A percentile compares a stretch with the other conserved stretches of the same genome.
phyloP scores from a whole-genome alignment of 176 grass and related monocot genomes.

The Chrysopogon serrulatus region DNA sequence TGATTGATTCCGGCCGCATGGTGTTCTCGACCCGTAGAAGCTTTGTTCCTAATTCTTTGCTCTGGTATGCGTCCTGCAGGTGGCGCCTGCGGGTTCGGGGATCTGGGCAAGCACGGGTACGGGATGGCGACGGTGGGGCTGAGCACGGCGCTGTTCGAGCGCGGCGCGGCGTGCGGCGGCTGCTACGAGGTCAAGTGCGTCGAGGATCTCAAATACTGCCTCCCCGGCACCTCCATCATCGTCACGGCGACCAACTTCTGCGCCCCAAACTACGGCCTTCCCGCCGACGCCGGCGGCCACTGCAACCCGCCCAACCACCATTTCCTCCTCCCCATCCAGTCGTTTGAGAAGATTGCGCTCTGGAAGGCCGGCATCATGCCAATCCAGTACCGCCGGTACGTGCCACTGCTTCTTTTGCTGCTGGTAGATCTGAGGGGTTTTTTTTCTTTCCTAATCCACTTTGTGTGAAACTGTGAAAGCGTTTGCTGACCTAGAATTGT shows the following conservation, averaged over 20 bases:
- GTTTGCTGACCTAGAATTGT: slow-evolving; percentile 18
- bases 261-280: slow-evolving; percentile 83
- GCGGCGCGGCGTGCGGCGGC: slow-evolving; percentile 82
- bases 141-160: slow-evolving; percentile 82
- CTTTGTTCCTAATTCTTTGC: background rate
- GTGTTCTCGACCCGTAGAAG: background rate
- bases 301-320: slow-evolving; percentile 97
- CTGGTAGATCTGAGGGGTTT: slow-evolving; percentile 37
- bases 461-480: slow-evolving; percentile 32
- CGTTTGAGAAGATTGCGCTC: slow-evolving; percentile 97
- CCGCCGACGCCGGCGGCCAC: slow-evolving; percentile 74
- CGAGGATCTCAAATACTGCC: slow-evolving; percentile 83
- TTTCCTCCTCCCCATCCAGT: slow-evolving; percentile 92
- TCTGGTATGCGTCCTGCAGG: slow-evolving; percentile 39
- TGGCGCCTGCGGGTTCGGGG: slow-evolving; percentile 92
- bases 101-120: slow-evolving; percentile 91
- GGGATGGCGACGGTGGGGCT: slow-evolving; percentile 93
- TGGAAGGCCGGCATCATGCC: slow-evolving; percentile 99
- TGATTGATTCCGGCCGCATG: background rate
- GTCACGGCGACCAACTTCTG: slow-evolving; percentile 98
- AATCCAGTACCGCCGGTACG: slow-evolving; percentile 92
- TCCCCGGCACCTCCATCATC: slow-evolving; percentile 89
- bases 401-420: background rate
- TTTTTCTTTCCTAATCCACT: background rate
- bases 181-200: slow-evolving; percentile 98